Conservation (phyloP, 768 basidiomycete genomes). For the Collybia sordida region DNA sequence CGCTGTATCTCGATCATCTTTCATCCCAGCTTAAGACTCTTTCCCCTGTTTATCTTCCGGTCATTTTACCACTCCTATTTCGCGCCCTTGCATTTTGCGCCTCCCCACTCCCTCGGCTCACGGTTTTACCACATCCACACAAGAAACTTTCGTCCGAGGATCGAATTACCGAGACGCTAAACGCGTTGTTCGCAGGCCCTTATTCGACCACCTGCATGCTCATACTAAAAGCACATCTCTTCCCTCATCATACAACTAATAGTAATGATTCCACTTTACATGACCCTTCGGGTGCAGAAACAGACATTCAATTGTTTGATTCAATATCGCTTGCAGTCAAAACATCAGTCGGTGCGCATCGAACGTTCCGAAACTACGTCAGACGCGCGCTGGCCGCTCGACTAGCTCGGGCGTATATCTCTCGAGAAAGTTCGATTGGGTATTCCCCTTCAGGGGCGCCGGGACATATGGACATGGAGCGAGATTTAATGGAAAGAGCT, state of each 20-base stretch:
- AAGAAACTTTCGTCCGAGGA: slow-evolving; percentile 46
- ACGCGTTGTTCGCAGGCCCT: slow-evolving; percentile 59
- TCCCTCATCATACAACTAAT: slow-evolving; percentile 36
- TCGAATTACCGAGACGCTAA: slow-evolving; percentile 54
- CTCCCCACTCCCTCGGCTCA: slow-evolving; percentile 67
- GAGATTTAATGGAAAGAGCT: slow-evolving; percentile 67
- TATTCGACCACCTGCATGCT: slow-evolving; percentile 66
- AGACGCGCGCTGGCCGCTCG: slow-evolving; percentile 59
- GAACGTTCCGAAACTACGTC: slow-evolving; percentile 63
- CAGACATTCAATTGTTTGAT: slow-evolving; percentile 7
- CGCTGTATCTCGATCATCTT: slow-evolving; percentile 65
- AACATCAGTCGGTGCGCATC: slow-evolving; percentile 57
- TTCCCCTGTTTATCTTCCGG: slow-evolving; percentile 48
- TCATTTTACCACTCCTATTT: slow-evolving; percentile 73
- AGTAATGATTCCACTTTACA: slow-evolving; percentile 8
- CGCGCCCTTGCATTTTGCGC: slow-evolving; percentile 65
- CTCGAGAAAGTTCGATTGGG: slow-evolving; percentile 46
- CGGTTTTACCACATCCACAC: slow-evolving; percentile 42
- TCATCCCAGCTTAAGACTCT: slow-evolving; percentile 60
- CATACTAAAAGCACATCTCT: slow-evolving; percentile 58
- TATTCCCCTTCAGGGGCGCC: slow-evolving; percentile 64
- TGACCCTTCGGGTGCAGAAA: neutral
- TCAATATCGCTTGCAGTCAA: slow-evolving; percentile 32
- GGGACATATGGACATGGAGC: slow-evolving; percentile 56
- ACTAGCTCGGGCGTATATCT: slow-evolving; percentile 67